A percentile compares a stretch with the other conserved stretches of the same genome.
Conservation (phyloP, 2,329 filamentous ascomycete genomes). For the Pseudogymnoascus sp. region DNA sequence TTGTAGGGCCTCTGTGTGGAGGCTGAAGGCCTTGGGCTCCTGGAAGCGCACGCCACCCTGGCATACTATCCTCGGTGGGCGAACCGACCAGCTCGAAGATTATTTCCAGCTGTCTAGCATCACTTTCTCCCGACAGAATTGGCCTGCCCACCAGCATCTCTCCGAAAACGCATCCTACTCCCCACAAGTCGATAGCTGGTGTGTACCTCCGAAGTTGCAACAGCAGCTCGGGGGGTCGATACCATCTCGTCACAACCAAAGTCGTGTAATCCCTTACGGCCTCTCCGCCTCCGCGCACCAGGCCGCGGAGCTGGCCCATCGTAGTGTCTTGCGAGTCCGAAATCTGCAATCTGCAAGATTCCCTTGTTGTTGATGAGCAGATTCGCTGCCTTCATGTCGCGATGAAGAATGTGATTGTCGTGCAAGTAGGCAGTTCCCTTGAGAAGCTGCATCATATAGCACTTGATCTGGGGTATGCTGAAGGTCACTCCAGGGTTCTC, state of each 20-base stretch:
- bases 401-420: conserved; percentile 81
- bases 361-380: conserved; percentile 92
- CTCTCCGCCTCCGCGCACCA: conserved; percentile 73
- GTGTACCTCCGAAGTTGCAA: conserved; percentile 86
- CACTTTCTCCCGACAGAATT: conserved; percentile 83
- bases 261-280: conserved; percentile 88
- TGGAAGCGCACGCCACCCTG: conserved; percentile 76
- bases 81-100: conserved; percentile 92
- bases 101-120: conserved; percentile 81
- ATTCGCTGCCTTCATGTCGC: conserved; percentile 99
- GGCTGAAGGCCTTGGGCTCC: conserved; percentile 71
- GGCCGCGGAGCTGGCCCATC: conserved; percentile 73
- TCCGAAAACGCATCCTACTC: conserved; percentile 96
- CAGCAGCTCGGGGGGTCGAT: conserved; percentile 86
- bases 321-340: conserved; percentile 88
- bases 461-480: conserved; percentile 89
- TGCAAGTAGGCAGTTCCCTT: conserved; percentile 88
- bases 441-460: conserved; percentile 90
- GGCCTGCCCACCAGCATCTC: conserved; percentile 95
- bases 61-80: conserved; percentile 87
- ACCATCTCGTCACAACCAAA: conserved; percentile 96
- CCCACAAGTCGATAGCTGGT: conserved; percentile 98
- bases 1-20: conserved; percentile 54
- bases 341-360: conserved; percentile 93
- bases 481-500: conserved; percentile 90